Base-by-base conservation (phyloP, 805 yeast species). In the Candida caryicola region DNA sequence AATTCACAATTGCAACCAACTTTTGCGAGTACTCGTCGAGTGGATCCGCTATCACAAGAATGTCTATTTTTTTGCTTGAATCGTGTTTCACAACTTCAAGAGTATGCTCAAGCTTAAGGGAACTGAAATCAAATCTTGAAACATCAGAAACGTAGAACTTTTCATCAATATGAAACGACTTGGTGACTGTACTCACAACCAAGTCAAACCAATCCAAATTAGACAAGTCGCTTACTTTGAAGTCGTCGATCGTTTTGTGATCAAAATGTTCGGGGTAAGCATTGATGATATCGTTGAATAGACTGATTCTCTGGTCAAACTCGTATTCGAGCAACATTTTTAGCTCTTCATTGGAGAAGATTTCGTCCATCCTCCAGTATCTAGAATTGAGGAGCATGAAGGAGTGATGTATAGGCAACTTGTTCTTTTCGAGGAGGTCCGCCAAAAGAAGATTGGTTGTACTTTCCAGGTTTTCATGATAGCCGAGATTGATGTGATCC, bases 11-110 rank as follows among this genome's bases (percentile, higher is more conserved):
- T 0, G 82, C 63, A 0, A 83, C 48, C 6, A 79, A 51, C 34
- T 74, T 76, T 51, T 87, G 98, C 0, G 95, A 74, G 12, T 64
- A 50, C 47, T 84, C 90, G 41, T 76, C 74, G 2, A 79, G 58
- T 1, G 98, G 97, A 55, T 93, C 89, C 28, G 86, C 51, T 1
- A 85, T 59, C 0, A 85, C 64, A 4, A 76, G 58, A 4, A 89
- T 51, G 43, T 83, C 83, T 15, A 88, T 54, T 13, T 61, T 57
- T 23, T 73, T 68, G 2, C 53, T 39, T 14, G 17, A 5, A 29
- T 3, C 19, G 9, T 23, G 3, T 3, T 10, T 25, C 6, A 45
- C 47, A 9, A 64, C 38, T 25, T 49, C 55, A 23, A 66, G 41
- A 1, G 66, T 45, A 39, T 63, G 59, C 5, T 54, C 46, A 29